Percentiles rank a stretch among this genome's conserved stretches.
Conservation (phyloP, 2,329 filamentous ascomycete species). For the Botrytis fragariae region DNA sequence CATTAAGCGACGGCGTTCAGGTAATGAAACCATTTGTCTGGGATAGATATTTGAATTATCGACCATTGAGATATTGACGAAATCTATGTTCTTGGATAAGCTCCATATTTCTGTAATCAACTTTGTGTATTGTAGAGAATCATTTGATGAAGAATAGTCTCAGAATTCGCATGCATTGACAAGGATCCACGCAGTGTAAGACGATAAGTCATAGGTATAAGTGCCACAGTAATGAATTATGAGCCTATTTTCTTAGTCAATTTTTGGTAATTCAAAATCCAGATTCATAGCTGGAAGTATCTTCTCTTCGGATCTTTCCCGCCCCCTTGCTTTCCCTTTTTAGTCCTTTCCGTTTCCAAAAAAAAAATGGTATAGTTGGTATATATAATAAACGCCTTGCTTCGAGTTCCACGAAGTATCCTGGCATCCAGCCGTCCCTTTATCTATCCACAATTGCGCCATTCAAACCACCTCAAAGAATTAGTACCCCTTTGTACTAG, state of each 20-base stretch:
- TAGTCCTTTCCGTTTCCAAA: neutral
- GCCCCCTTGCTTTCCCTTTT: neutral
- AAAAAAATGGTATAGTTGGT: neutral
- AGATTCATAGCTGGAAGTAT: neutral
- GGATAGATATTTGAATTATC: constrained; percentile 8
- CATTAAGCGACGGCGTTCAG: constrained; percentile 21
- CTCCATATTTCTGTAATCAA: neutral
- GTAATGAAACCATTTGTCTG: constrained; percentile 6
- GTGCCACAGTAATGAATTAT: neutral
- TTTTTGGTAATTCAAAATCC: neutral
- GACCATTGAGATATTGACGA: neutral
- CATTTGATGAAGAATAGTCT: neutral
- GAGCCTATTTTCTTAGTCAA: neutral
- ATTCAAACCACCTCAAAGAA: neutral
- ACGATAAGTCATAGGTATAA: neutral
- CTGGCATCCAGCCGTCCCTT: neutral
- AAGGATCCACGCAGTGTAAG: neutral
- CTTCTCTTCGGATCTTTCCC: neutral
- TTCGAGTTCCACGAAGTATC: neutral
- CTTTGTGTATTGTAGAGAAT: neutral
- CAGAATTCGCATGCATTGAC: neutral
- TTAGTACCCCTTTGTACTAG: neutral
- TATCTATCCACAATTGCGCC: neutral
- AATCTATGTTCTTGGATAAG: neutral
- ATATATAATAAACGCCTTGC: neutral